Base-by-base conservation (phyloP, 345 rosid genomes). In the Eucalyptus pauciflora region DNA sequence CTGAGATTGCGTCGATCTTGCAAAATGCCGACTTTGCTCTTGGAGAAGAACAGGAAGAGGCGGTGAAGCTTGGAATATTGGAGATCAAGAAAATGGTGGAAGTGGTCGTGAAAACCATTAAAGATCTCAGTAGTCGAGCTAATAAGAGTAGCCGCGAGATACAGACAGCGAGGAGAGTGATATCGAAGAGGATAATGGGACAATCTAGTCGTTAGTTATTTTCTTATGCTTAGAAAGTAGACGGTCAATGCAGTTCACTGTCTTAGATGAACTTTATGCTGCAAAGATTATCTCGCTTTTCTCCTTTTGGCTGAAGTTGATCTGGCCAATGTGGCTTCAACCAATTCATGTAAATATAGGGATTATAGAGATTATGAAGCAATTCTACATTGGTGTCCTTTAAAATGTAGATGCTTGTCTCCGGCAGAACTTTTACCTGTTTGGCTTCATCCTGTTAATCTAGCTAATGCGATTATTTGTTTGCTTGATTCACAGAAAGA, bases 61-160 rank as follows among this genome's bases (percentile, higher is more conserved):
- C 88, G 1, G 91, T 95, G 94, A 92, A 89, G 90, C 90, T 96
- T 87, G 96, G 91, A 5, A 94, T 98, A 56, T 96, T 91, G 33
- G 98, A 97, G 92, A 95, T 97, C 90, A 94, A 93, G 94, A 96
- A 92, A 94, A 93, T 91, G 90, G 89, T 94, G 49, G 96, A 93
- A 89, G 93, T 56, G 62, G 92, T 95, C 89, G 90, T 89, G 90
- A 91, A 92, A 58, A 91, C 91, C 8, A 89, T 96, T 45, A 96
- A 96, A 86, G 93, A 88, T 89, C 96, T 98, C 80, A 92, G 93
- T n/a, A 87, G 58, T 46, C 98, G 92, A 89, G 96, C 98, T 33
- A 89, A 46, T 86, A 94, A 89, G 90, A 96, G 97, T 87, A 94
- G 96, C 91, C 87, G 90, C 18, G 94, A 94, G 90, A 92, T 96